A percentile compares a stretch with the other conserved stretches of the same genome.
Conservation (phyloP, 2,329 filamentous ascomycete genomes). For the Claviceps sp. region DNA sequence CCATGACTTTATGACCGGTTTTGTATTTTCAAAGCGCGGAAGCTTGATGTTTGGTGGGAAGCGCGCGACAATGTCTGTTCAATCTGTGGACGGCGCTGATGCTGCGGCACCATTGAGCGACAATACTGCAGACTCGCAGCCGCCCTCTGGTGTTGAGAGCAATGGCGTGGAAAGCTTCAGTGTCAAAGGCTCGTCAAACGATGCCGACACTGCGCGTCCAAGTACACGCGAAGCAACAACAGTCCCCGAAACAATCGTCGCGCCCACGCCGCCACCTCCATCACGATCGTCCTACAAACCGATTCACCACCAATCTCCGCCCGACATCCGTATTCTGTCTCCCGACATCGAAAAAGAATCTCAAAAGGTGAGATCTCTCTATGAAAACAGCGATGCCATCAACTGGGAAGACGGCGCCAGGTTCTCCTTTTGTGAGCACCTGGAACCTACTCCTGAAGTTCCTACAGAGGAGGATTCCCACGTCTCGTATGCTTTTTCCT, state of each 20-base stretch:
- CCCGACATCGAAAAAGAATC: slow-evolving; percentile 47
- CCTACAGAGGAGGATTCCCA: slow-evolving; percentile 38
- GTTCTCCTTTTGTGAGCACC: slow-evolving; percentile 33
- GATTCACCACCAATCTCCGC: slow-evolving; percentile 14
- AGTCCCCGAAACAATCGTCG: slow-evolving; percentile 3
- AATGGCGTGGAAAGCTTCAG: too few species aligned
- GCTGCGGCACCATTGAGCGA: not conserved
- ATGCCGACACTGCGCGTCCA: not conserved
- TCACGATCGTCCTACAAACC: not conserved
- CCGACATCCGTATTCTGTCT: slow-evolving; percentile 39
- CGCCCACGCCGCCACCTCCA: not conserved
- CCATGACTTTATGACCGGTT: slow-evolving; percentile 40
- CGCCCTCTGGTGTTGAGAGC: not conserved
- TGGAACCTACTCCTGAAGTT: slow-evolving; percentile 36
- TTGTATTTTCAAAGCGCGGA: slow-evolving; percentile 50
- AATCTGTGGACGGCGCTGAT: not conserved
- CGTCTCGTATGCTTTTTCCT: slow-evolving; percentile 42
- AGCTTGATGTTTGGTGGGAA: slow-evolving; percentile 48
- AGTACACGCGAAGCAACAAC: not conserved
- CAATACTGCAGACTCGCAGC: not conserved
- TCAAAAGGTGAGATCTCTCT: slow-evolving; percentile 55
- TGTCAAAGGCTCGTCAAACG: not conserved
- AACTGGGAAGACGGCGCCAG: slow-evolving; percentile 38
- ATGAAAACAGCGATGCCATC: slow-evolving; percentile 41
- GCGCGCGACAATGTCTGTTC: slow-evolving; percentile 10